Evolutionary conservation across 768 basidiomycete genomes (phyloP).

Genomic region (Mycena crocata): DNA sequence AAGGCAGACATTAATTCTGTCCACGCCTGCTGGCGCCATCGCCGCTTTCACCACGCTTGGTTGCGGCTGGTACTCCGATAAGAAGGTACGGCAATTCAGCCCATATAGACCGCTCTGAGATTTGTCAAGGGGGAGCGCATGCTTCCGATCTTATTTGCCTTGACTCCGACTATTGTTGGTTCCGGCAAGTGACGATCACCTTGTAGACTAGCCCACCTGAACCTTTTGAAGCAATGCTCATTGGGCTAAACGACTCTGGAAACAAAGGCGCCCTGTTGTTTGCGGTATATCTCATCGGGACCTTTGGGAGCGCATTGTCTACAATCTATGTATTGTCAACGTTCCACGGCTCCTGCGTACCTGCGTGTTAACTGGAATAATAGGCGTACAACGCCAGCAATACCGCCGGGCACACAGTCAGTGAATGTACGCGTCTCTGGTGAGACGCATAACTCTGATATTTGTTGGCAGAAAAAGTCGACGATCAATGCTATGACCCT

Average conservation of each 20-base stretch:
- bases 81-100: conserved; percentile 52
- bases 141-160: conserved; percentile 67
- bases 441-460: too few species aligned
- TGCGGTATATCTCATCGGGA: conserved; percentile 62
- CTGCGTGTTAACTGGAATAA: too few species aligned
- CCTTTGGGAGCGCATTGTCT: conserved; percentile 70
- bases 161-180: conserved; percentile 70
- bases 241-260: conserved; percentile 61
- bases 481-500: conserved; percentile 73
- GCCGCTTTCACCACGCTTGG: conserved; percentile 59
- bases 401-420: conserved; percentile 65
- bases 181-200: conserved; percentile 48
- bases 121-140: conserved; percentile 61
- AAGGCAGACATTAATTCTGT: conserved; percentile 69
- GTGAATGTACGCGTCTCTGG: not conserved
- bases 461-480: conserved; percentile 60
- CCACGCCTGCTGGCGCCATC: conserved; percentile 66
- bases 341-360: too few species aligned
- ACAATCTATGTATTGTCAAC: conserved; percentile 58
- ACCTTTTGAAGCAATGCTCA: conserved; percentile 50
- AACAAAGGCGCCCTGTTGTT: conserved; percentile 67
- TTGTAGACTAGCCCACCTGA: not conserved
- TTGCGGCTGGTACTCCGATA: conserved; percentile 76
- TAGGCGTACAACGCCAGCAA: conserved; percentile 72
- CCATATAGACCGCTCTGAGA: conserved; percentile 27